Evolutionary conservation across 2,329 filamentous ascomycete genomes (phyloP).

Genomic region (Davidsoniella eucalypti): DNA sequence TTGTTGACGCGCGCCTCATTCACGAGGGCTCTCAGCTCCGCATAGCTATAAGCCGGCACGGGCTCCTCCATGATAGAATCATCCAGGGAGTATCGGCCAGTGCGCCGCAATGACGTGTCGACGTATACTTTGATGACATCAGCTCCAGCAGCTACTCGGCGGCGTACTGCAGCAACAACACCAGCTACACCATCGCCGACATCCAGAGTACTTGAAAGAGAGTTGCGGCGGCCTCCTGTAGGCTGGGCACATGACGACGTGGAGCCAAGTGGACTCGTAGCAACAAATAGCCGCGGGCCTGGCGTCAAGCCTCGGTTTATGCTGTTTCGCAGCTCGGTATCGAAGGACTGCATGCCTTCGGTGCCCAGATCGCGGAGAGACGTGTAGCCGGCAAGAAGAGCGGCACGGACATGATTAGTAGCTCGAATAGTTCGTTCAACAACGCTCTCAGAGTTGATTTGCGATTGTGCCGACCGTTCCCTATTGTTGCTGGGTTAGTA

Average conservation of each 20-base stretch:
- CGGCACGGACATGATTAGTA: slow-evolving; percentile 34
- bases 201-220: slow-evolving; percentile 18
- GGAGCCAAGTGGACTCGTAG: slow-evolving; percentile 33
- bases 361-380: slow-evolving; percentile 41
- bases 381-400: slow-evolving; percentile 40
- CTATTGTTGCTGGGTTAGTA: slow-evolving; percentile 15
- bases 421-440: slow-evolving; percentile 38
- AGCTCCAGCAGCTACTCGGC: slow-evolving; percentile 30
- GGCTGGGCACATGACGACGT: slow-evolving; percentile 31
- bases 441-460: slow-evolving; percentile 42
- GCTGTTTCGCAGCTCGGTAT: slow-evolving; percentile 34
- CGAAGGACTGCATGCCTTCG: slow-evolving; percentile 32
- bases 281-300: slow-evolving; percentile 38
- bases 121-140: slow-evolving; percentile 36
- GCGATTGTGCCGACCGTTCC: slow-evolving; percentile 25
- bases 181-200: slow-evolving; percentile 31
- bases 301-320: slow-evolving; percentile 37
- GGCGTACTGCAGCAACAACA: slow-evolving; percentile 28
- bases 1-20: slow-evolving; percentile 26
- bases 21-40: slow-evolving; percentile 34
- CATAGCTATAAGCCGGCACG: slow-evolving; percentile 29
- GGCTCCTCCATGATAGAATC: slow-evolving; percentile 23
- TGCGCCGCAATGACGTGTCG: slow-evolving; percentile 27
- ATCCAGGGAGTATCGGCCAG: slow-evolving; percentile 18
- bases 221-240: slow-evolving; percentile 28